Conservation (phyloP, 1,139 yeast species). For the Hansenula sp. region DNA sequence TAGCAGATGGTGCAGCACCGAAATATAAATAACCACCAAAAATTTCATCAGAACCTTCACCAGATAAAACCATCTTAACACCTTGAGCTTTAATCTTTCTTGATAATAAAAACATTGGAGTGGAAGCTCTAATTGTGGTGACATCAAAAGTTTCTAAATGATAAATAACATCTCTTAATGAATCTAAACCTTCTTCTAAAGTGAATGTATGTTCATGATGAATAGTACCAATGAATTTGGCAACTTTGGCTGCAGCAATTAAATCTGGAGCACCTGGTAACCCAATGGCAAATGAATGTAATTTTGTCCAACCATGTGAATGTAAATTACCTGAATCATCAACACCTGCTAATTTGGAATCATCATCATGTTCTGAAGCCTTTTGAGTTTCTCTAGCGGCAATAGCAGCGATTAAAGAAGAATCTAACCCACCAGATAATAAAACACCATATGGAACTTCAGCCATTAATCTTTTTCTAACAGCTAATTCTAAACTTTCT, state of each 20-base stretch:
- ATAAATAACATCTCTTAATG: constrained; percentile 88
- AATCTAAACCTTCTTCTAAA: constrained; percentile 92
- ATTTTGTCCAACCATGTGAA: constrained; percentile 73
- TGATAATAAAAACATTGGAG: constrained; percentile 95
- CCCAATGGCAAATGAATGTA: constrained; percentile 97
- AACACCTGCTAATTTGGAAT: constrained; percentile 79
- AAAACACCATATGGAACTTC: constrained; percentile 98
- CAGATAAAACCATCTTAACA: constrained; percentile 97
- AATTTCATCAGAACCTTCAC: constrained; percentile 98
- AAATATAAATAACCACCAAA: constrained; percentile 98
- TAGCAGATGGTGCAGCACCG: constrained; percentile 91
- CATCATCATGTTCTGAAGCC: constrained; percentile 54
- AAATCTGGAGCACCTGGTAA: constrained; percentile 97
- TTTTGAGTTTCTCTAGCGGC: constrained; percentile 93
- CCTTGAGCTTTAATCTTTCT: constrained; percentile 99
- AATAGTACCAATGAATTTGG: constrained; percentile 88
- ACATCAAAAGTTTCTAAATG: constrained; percentile 98
- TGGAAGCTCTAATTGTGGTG: constrained; percentile 97
- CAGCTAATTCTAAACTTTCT: constrained; percentile 85
- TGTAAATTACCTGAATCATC: constrained; percentile 83
- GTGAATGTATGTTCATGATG: constrained; percentile 99
- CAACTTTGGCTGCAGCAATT: constrained; percentile 94
- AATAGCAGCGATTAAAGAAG: constrained; percentile 92
- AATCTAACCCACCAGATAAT: constrained; percentile 94
- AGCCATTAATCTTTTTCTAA: constrained; percentile 98